Percentiles rank a stretch among this genome's conserved stretches.
Evolutionary conservation across 768 basidiomycete species (phyloP).

Genomic region (Crucibulum laeve): DNA sequence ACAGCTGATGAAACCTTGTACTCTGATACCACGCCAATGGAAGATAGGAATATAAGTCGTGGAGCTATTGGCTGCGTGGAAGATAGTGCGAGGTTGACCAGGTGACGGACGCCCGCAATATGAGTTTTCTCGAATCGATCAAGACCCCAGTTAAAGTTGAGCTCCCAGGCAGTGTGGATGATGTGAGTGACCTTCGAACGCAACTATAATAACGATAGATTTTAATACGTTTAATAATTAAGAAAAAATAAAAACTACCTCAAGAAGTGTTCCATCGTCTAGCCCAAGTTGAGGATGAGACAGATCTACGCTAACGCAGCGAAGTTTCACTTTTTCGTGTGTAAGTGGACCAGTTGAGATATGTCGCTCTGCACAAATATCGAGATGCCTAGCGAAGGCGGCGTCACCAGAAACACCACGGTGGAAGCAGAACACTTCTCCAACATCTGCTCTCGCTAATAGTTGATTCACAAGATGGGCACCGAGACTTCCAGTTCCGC

Average conservation of each 20-base stretch:
- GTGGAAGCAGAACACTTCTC: conserved; percentile 19
- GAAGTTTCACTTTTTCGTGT: neutral
- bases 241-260: neutral
- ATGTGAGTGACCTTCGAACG: conserved; percentile 6
- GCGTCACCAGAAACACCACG: conserved; percentile 8
- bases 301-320: conserved; percentile 1
- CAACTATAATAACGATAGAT: neutral
- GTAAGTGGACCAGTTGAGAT: neutral
- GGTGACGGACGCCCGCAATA: conserved; percentile 6
- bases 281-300: conserved; percentile 3
- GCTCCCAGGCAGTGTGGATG: conserved; percentile 9
- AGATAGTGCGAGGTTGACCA: conserved; percentile 5
- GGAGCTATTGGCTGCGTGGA: conserved; percentile 1
- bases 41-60: conserved; percentile 7
- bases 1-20: conserved; percentile 1
- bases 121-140: conserved; percentile 8
- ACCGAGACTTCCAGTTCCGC: conserved; percentile 28
- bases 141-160: conserved; percentile 10
- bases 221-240: neutral
- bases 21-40: conserved; percentile 5
- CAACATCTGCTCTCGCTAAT: conserved; percentile 11
- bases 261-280: neutral
- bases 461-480: conserved; percentile 19
- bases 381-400: conserved; percentile 1
- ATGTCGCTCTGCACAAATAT: neutral